Evolutionary conservation across 805 yeast species (phyloP).

Genomic region (Kockiozyma suomiensis): DNA sequence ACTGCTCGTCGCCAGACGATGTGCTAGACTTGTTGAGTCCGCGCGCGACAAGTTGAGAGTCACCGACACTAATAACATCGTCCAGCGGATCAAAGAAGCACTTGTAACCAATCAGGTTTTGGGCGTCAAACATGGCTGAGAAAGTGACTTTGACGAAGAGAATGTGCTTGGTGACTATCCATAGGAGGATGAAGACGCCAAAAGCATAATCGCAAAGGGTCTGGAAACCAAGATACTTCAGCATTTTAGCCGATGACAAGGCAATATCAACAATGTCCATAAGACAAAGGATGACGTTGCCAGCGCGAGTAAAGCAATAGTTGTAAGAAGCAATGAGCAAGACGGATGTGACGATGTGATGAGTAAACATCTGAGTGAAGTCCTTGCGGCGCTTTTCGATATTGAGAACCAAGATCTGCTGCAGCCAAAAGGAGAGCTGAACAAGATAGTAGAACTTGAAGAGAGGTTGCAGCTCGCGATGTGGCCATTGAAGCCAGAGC

Average conservation of each 20-base stretch:
- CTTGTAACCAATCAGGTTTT: slow-evolving; percentile 45
- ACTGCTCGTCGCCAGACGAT: slow-evolving; percentile 36
- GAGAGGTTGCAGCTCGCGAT: slow-evolving; percentile 53
- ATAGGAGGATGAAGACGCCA: slow-evolving; percentile 61
- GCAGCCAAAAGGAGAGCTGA: slow-evolving; percentile 77
- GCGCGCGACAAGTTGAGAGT: slow-evolving; percentile 1
- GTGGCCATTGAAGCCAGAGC: slow-evolving; percentile 75
- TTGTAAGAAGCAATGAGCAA: slow-evolving; percentile 72
- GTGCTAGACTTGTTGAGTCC: slow-evolving; percentile 10
- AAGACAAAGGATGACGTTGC: slow-evolving; percentile 71
- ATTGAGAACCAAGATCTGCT: slow-evolving; percentile 74
- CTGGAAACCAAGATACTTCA: slow-evolving; percentile 68
- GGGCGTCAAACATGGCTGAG: slow-evolving; percentile 56
- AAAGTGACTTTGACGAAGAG: slow-evolving; percentile 67
- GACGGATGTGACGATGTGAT: slow-evolving; percentile 77
- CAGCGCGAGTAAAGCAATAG: slow-evolving; percentile 72
- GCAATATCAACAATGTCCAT: slow-evolving; percentile 85
- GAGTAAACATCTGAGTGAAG: slow-evolving; percentile 81
- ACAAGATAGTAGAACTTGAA: slow-evolving; percentile 72
- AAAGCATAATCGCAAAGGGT: slow-evolving; percentile 69
- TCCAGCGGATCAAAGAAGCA: slow-evolving; percentile 26
- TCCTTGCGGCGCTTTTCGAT: slow-evolving; percentile 82
- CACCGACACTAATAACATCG: slow-evolving; percentile 22
- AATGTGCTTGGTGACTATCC: slow-evolving; percentile 76
- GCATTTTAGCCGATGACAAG: slow-evolving; percentile 71